Evolutionary conservation across 257 asterid species (phyloP).

Genomic region (Capsicum rhomboideum): DNA sequence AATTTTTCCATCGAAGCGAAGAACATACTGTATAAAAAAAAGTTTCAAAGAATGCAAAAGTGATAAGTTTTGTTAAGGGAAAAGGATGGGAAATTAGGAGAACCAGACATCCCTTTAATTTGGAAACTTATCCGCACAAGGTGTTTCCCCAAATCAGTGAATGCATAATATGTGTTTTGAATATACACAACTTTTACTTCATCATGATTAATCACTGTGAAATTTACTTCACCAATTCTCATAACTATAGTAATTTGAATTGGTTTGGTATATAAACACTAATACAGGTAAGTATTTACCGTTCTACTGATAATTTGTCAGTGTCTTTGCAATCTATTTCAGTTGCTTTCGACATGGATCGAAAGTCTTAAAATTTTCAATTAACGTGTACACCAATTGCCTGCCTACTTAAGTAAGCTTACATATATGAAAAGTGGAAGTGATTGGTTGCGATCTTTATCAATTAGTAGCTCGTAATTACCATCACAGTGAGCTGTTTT

Average conservation of each 20-base stretch:
- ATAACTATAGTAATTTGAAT: too few relatives aligned
- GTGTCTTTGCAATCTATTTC: not conserved
- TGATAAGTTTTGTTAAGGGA: not conserved
- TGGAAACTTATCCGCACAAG: not conserved
- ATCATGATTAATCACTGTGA: too few relatives aligned
- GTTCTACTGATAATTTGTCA: not conserved
- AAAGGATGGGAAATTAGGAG: not conserved
- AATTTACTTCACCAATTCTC: too few relatives aligned
- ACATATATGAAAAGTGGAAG: not conserved
- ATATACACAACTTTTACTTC: too few relatives aligned
- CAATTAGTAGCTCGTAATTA: not conserved
- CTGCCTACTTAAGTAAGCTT: not conserved
- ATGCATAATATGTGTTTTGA: too few relatives aligned
- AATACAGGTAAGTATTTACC: not conserved
- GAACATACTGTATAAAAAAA: not conserved
- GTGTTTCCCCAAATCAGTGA: too few relatives aligned
- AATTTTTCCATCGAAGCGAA: not conserved
- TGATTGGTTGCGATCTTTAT: not conserved
- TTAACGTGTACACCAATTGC: not conserved
- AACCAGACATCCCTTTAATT: not conserved
- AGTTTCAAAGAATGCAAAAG: not conserved
- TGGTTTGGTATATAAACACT: too few relatives aligned
- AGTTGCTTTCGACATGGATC: not conserved
- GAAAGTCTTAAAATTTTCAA: not conserved
- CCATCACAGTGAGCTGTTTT: not conserved